Evolutionary conservation across 306 rosid genomes (phyloP).

Genomic region (Corylus americana): DNA sequence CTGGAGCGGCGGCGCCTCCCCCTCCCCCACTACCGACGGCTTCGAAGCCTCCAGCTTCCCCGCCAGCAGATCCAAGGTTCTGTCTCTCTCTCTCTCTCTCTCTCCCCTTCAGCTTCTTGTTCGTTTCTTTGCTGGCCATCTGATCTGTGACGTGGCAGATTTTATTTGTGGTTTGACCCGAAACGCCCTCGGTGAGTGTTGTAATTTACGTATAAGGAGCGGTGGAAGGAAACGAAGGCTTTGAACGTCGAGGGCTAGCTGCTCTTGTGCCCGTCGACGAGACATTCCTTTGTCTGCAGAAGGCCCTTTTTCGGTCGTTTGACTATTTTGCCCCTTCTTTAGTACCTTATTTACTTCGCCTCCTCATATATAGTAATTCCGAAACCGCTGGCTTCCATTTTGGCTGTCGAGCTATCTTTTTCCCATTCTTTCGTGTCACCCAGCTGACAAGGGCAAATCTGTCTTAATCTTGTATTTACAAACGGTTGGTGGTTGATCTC

Average conservation of each 20-base stretch:
- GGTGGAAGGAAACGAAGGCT: slow-evolving; percentile 19
- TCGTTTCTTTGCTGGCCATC: slow-evolving; percentile 12
- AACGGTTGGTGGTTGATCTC: not conserved
- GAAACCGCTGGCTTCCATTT: too few species aligned
- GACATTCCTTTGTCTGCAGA: slow-evolving; percentile 32
- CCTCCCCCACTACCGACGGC: slow-evolving; percentile 69
- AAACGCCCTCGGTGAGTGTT: not conserved
- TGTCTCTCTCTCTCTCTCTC: not conserved
- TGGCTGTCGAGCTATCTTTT: slow-evolving; percentile 17
- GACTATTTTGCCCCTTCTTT: slow-evolving; percentile 38
- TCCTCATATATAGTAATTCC: not conserved
- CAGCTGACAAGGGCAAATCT: slow-evolving; percentile 24
- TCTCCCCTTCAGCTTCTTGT: not conserved
- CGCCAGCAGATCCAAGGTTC: slow-evolving; percentile 80
- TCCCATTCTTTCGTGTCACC: slow-evolving; percentile 16
- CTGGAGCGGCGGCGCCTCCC: slow-evolving; percentile 86
- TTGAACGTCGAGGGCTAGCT: slow-evolving; percentile 11
- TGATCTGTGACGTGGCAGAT: slow-evolving; percentile 31
- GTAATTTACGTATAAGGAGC: slow-evolving; percentile 5
- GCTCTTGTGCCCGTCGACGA: slow-evolving; percentile 12
- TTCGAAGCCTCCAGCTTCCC: slow-evolving; percentile 61
- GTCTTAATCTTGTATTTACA: not conserved
- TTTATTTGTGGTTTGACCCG: slow-evolving; percentile 18
- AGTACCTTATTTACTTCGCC: not conserved
- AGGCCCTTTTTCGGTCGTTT: slow-evolving; percentile 24